These are phyloP conservation scores for Colletotrichum liriopes DNA, from an alignment of 2,329 filamentous ascomycete genomes.

Conservation along the genomic window DNA sequence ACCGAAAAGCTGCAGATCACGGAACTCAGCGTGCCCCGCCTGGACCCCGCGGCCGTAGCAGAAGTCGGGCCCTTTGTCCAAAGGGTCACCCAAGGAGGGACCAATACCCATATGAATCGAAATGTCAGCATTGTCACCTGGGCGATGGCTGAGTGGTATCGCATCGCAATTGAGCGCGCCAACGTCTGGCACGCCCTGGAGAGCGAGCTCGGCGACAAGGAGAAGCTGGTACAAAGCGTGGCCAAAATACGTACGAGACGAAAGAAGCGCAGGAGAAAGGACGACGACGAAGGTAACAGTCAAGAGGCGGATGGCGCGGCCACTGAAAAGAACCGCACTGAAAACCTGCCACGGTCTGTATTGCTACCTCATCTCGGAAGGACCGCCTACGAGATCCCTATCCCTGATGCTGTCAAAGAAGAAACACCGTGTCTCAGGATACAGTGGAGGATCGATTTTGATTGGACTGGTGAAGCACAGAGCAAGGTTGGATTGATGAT, in stretches of 20 bases:
- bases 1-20: slow-evolving; percentile 66
- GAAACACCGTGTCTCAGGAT: slow-evolving; percentile 65
- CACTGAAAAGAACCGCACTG: slow-evolving; percentile 9
- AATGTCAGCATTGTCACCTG: slow-evolving; percentile 75
- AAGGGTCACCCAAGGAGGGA: slow-evolving; percentile 55
- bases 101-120: slow-evolving; percentile 62
- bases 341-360: slow-evolving; percentile 54
- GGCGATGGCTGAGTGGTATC: slow-evolving; percentile 79
- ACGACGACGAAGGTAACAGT: slow-evolving; percentile 41
- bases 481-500: slow-evolving; percentile 70
- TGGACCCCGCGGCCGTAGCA: slow-evolving; percentile 71
- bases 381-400: slow-evolving; percentile 62
- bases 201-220: slow-evolving; percentile 59
- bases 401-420: slow-evolving; percentile 54
- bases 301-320: slow-evolving; percentile 44
- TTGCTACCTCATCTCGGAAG: slow-evolving; percentile 70
- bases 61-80: slow-evolving; percentile 72
- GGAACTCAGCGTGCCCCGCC: slow-evolving; percentile 66
- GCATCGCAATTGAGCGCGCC: slow-evolving; percentile 72
- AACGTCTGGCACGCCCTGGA: slow-evolving; percentile 74
- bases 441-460: slow-evolving; percentile 76
- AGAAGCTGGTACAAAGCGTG: slow-evolving; percentile 51
- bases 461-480: slow-evolving; percentile 81
- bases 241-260: slow-evolving; percentile 49
- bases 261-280: slow-evolving; percentile 44